Evolutionary conservation across 1,284 basidiomycete species (phyloP).

Genomic region (Ceratobasidium sp.): DNA sequence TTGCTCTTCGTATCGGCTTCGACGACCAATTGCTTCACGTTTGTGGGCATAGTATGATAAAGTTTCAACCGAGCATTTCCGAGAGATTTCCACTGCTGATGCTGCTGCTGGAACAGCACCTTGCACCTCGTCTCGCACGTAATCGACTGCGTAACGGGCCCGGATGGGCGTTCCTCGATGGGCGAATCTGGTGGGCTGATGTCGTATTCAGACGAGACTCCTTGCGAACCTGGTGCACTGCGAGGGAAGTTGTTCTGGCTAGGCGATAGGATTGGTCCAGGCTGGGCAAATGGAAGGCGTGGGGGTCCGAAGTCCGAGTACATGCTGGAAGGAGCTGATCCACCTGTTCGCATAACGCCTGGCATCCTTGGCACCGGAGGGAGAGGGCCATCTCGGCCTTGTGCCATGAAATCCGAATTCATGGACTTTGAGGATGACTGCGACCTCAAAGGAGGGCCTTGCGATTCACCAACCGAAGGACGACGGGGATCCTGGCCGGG

Average conservation of each 20-base stretch:
- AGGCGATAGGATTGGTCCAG: constrained; percentile 30
- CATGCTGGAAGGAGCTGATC: constrained; percentile 31
- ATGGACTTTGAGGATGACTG: constrained; percentile 44
- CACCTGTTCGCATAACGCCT: neutral
- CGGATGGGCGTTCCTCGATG: constrained; percentile 63
- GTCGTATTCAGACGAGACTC: constrained; percentile 52
- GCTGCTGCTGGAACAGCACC: constrained; percentile 93
- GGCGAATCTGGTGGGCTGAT: constrained; percentile 82
- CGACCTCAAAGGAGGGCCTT: constrained; percentile 24
- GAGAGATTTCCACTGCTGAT: constrained; percentile 96
- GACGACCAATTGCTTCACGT: constrained; percentile 96
- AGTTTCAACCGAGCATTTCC: constrained; percentile 89
- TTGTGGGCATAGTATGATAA: constrained; percentile 82
- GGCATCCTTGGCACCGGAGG: constrained; percentile 32
- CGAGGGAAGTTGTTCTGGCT: constrained; percentile 38
- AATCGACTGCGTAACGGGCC: constrained; percentile 76
- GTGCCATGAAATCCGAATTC: constrained; percentile 18
- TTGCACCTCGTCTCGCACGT: constrained; percentile 99
- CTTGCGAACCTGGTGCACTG: constrained; percentile 21
- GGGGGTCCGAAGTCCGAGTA: constrained; percentile 37
- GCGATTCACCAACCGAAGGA: constrained; percentile 29
- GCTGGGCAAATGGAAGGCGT: constrained; percentile 26
- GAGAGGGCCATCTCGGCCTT: constrained; percentile 10
- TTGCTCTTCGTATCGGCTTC: constrained; percentile 84
- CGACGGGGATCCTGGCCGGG: constrained; percentile 30